These are phyloP conservation scores for Rugonectria rugulosa DNA, from an alignment of 2,329 filamentous ascomycete genomes.

Conservation along the genomic window DNA sequence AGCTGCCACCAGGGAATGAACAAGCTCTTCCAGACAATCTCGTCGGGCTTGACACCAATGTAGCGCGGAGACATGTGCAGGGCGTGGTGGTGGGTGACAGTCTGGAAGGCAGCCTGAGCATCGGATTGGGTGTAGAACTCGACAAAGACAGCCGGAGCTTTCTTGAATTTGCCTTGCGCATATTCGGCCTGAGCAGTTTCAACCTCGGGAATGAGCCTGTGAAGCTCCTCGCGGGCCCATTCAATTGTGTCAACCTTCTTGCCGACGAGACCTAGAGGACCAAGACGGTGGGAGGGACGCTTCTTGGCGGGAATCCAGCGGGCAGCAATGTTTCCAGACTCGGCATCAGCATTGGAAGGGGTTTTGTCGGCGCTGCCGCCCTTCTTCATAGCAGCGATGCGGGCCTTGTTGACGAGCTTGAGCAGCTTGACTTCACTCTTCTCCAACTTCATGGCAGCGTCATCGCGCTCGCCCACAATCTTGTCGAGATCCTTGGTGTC, in stretches of 20 bases:
- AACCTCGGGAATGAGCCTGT: conserved; percentile 68
- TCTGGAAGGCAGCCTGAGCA: conserved; percentile 86
- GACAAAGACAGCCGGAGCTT: conserved; percentile 83
- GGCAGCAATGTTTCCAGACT: conserved; percentile 70
- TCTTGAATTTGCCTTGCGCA: conserved; percentile 67
- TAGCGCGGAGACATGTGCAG: conserved; percentile 86
- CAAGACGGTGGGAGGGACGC: conserved; percentile 72
- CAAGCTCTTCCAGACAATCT: conserved; percentile 88
- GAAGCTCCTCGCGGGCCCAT: conserved; percentile 71
- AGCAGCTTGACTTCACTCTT: conserved; percentile 84
- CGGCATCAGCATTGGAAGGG: conserved; percentile 64
- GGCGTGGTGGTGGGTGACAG: conserved; percentile 79
- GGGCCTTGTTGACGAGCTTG: conserved; percentile 58
- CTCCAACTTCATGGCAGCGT: conserved; percentile 80
- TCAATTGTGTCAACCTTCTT: conserved; percentile 83
- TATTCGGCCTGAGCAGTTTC: conserved; percentile 70
- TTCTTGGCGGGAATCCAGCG: conserved; percentile 73
- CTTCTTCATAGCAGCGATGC: conserved; percentile 46
- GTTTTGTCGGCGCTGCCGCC: conserved; percentile 33
- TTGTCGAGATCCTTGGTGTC: conserved; percentile 79
- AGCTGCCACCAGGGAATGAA: conserved; percentile 74
- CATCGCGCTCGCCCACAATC: conserved; percentile 78
- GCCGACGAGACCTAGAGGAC: conserved; percentile 70
- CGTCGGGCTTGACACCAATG: conserved; percentile 80
- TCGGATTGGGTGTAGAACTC: conserved; percentile 85